Evolutionary conservation across 2,329 filamentous ascomycete genomes (phyloP), one percentile per base, ranked within the genome.

Genomic region (Ceratocystis colombiana): DNA sequence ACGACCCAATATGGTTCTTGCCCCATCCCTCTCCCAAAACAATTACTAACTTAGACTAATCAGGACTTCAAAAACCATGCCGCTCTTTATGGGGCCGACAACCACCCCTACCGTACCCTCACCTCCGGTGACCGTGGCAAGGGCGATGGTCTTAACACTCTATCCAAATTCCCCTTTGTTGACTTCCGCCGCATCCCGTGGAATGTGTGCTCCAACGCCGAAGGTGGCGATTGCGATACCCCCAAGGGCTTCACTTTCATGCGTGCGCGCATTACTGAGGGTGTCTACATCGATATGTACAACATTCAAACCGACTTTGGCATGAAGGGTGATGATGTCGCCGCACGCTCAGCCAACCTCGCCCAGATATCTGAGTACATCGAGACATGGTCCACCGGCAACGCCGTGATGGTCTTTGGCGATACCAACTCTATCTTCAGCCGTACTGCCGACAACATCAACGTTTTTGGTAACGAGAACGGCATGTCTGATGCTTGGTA

Each of bases 171-270:
- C 69, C 71, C 79, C 69, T 88, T 80, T 78, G 73, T 80, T 5
- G 78, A 80, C 68, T 82, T 84, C 69, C 74, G 76, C 57, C 80
- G 85, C 15, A 75, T 79, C 61, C 83, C 84, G 71, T 88, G 86
- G 84, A 73, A 77, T 28, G 76, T 72, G 1, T 87, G 85, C 74
- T 83, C 80, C 67, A 73, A 82, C 71, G 78, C 79, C 44, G 82
- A 80, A 0, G 79, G 78, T 0, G 71, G 73, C 0, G 86, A 88
- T 72, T 88, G 86, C 72, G 75, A 88, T 69, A 88, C 85, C 0
- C 86, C 84, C 25, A 88, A 88, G 73, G 86, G 86, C 15, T 88
- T 87, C 73, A 87, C 84, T 0, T 84, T 84, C 62, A 87, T 88
- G 84, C 80, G 84, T 12, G 73, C 80, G 50, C 74, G 77, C 22